Percentiles rank a stretch among this genome's conserved stretches.
Conservation (phyloP, 2,329 filamentous ascomycete genomes). For the Epichloe brachyelytri region DNA sequence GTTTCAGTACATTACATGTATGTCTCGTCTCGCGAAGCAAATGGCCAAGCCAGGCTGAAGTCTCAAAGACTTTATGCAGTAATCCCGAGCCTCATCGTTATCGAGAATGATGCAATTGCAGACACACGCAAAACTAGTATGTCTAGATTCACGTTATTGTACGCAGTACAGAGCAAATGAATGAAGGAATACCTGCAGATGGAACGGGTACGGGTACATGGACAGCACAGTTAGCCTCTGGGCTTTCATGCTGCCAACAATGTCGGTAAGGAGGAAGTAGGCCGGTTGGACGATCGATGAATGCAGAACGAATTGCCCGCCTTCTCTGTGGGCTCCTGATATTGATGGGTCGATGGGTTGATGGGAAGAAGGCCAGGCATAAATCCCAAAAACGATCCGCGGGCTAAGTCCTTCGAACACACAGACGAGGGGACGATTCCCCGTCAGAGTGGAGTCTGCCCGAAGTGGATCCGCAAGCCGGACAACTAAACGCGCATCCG, state of each 20-base stretch:
- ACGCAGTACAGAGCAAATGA: too few relatives aligned
- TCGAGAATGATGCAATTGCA: too few relatives aligned
- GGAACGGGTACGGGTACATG: background rate
- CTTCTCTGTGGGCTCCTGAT: background rate
- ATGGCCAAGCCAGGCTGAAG: background rate
- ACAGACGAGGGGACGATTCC: too few relatives aligned
- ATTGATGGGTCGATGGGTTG: background rate
- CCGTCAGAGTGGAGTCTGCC: conserved; percentile 1
- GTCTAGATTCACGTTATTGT: background rate
- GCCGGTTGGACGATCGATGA: conserved; percentile 1
- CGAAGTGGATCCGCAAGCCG: background rate
- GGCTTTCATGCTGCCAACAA: background rate
- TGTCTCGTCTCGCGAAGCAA: too few relatives aligned
- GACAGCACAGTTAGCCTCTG: background rate
- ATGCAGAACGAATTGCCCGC: conserved; percentile 2
- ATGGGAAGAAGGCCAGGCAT: background rate
- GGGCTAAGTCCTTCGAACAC: too few relatives aligned
- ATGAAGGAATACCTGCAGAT: background rate
- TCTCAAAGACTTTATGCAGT: background rate
- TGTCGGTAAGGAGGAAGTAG: background rate
- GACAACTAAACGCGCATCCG: too few relatives aligned
- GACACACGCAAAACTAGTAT: too few relatives aligned
- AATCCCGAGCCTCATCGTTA: background rate
- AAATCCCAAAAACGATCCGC: too few relatives aligned
- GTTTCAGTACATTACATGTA: too few relatives aligned